Evolutionary conservation across 2,329 filamentous ascomycete genomes (phyloP).

Genomic region (Tetracladium maxilliforme): DNA sequence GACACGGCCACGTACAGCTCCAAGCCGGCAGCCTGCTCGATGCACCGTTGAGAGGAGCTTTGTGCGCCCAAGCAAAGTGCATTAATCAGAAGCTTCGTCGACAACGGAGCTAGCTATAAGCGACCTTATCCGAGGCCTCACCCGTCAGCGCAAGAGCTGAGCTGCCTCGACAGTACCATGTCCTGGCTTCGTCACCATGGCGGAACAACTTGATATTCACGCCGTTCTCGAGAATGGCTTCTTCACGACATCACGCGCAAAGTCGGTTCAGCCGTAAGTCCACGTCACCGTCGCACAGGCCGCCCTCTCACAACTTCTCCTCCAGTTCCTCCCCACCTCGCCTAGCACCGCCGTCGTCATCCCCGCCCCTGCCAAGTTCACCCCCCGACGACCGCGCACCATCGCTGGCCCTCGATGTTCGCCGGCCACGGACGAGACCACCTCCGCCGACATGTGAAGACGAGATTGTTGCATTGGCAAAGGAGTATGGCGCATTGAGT

Average conservation of each 20-base stretch:
- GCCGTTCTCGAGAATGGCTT: slow-evolving; percentile 32
- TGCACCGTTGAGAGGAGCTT: no score
- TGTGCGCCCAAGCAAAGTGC: neutral
- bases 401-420: neutral
- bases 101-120: neutral
- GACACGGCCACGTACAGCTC: no score
- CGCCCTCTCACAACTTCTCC: slow-evolving; percentile 3
- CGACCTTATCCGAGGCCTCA: neutral
- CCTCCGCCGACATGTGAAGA: slow-evolving; percentile 57
- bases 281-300: neutral
- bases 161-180: neutral
- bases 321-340: slow-evolving; percentile 2
- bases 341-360: slow-evolving; percentile 7
- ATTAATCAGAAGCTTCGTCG: neutral
- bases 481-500: slow-evolving; percentile 29
- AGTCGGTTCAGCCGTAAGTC: slow-evolving; percentile 18
- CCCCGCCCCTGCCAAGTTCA: slow-evolving; percentile 8
- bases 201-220: slow-evolving; percentile 21
- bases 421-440: slow-evolving; percentile 24
- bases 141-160: neutral
- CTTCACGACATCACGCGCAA: slow-evolving; percentile 31
- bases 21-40: no score
- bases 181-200: slow-evolving; percentile 2
- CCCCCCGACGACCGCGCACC: slow-evolving; percentile 3
- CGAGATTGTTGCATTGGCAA: slow-evolving; percentile 44